phyloP scores from a whole-genome alignment of 805 yeast genomes.

The Kockiozyma suomiensis region DNA sequence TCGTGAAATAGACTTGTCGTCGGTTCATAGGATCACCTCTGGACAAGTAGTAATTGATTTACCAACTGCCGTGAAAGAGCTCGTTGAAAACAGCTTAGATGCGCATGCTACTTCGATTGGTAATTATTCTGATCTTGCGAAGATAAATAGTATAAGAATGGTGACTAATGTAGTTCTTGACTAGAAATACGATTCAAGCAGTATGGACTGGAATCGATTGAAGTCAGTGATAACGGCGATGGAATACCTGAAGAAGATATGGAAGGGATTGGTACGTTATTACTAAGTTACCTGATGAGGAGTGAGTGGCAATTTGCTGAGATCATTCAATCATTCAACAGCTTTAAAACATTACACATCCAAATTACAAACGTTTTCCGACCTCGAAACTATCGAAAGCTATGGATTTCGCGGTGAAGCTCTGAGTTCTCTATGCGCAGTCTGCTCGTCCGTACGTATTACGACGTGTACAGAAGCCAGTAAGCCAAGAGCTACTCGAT shows the following conservation, averaged over 20 bases:
- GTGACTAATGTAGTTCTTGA: too few species aligned
- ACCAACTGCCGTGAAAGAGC: conserved; percentile 76
- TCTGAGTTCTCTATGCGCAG: conserved; percentile 54
- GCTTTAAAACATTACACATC: conserved; percentile 57
- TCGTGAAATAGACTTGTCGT: conserved; percentile 50
- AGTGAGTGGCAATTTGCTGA: background rate
- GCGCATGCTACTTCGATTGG: conserved; percentile 65
- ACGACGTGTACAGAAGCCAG: conserved; percentile 49
- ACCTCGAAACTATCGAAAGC: conserved; percentile 47
- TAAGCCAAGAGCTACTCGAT: conserved; percentile 59
- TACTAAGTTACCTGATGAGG: background rate
- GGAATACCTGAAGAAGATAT: conserved; percentile 63
- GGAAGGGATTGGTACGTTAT: conserved; percentile 44
- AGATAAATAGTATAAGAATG: too few species aligned
- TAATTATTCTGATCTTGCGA: conserved; percentile 4
- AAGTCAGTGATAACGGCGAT: conserved; percentile 70
- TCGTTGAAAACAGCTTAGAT: conserved; percentile 85
- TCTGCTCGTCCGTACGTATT: conserved; percentile 50
- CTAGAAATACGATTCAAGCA: conserved; percentile 66
- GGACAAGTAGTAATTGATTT: conserved; percentile 91
- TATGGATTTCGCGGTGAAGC: conserved; percentile 80
- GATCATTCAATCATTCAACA: too few species aligned
- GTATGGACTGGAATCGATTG: conserved; percentile 72
- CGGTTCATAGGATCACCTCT: conserved; percentile 78
- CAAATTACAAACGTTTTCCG: conserved; percentile 48